A percentile compares a stretch with the other conserved stretches of the same genome.
Conservation (phyloP, 352 stramenopile genomes). For the Blastocystis sp. region DNA sequence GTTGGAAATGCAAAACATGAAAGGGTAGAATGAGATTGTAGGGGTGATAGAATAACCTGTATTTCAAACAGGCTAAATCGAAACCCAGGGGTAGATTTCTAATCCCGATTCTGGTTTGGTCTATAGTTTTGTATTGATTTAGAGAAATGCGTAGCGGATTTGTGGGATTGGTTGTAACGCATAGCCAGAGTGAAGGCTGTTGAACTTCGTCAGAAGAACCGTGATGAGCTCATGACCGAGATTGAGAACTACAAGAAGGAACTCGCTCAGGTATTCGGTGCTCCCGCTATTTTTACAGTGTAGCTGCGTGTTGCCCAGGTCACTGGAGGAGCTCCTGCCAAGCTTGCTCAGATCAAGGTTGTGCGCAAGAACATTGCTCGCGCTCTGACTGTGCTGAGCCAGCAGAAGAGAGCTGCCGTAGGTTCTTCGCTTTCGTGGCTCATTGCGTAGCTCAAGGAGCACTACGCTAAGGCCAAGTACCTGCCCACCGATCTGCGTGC, state of each 20-base stretch:
- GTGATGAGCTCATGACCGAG: slow-evolving; percentile 94
- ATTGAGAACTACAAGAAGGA: slow-evolving; percentile 97
- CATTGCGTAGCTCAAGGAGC: slow-evolving; percentile 81
- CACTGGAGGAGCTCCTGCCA: slow-evolving; percentile 93
- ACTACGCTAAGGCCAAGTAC: slow-evolving; percentile 89
- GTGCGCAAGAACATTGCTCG: slow-evolving; percentile 98
- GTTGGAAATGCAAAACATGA: too few relatives aligned
- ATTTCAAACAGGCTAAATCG: too few relatives aligned
- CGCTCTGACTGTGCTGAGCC: slow-evolving; percentile 98
- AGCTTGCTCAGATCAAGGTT: slow-evolving; percentile 98
- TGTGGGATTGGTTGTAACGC: slow-evolving; percentile 62
- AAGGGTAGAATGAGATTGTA: too few relatives aligned
- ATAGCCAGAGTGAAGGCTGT: slow-evolving; percentile 91
- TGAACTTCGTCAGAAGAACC: slow-evolving; percentile 92
- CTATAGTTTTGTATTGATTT: slow-evolving; percentile 69
- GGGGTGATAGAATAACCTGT: too few relatives aligned
- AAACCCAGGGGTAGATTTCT: too few relatives aligned
- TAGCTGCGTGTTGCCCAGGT: slow-evolving; percentile 96
- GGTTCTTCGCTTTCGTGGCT: slow-evolving; percentile 18
- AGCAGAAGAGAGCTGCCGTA: slow-evolving; percentile 92
- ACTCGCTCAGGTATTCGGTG: slow-evolving; percentile 78
- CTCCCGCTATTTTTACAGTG: neutral
- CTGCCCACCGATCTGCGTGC: slow-evolving; percentile 91
- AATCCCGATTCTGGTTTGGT: slow-evolving; percentile 24
- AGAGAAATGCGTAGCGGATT: slow-evolving; percentile 66